Conservation (phyloP, 1,139 yeast species). For the Meyerozyma elateridarum region DNA sequence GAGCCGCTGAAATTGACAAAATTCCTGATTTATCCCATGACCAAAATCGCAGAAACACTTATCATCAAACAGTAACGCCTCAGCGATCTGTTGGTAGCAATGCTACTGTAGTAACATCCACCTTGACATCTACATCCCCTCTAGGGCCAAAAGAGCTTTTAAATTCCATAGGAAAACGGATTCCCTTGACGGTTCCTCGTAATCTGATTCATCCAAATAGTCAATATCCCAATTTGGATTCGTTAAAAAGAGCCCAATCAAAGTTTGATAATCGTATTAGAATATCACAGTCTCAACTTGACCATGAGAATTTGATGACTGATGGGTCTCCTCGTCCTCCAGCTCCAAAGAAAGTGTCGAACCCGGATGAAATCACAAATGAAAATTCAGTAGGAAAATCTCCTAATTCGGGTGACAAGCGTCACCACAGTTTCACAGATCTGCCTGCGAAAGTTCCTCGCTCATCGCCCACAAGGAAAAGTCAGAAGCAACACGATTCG, state of each 20-base stretch:
- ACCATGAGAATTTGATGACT: constrained; percentile 2
- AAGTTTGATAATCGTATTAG: constrained; percentile 14
- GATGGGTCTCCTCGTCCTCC: background rate
- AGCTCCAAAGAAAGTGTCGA: constrained; percentile 1
- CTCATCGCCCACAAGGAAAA: constrained; percentile 16
- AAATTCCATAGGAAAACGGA: constrained; percentile 1
- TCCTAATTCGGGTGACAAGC: constrained; percentile 7
- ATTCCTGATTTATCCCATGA: constrained; percentile 1
- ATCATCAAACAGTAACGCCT: background rate
- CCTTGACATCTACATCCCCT: background rate
- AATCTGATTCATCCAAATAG: background rate
- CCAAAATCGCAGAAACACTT: background rate
- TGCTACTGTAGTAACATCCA: background rate
- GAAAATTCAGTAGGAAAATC: constrained; percentile 18
- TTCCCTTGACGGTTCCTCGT: constrained; percentile 2
- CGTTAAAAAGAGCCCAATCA: constrained; percentile 15
- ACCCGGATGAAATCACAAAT: constrained; percentile 15
- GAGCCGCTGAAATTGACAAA: background rate
- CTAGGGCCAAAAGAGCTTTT: background rate
- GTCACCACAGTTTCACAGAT: constrained; percentile 5
- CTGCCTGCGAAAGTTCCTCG: constrained; percentile 15
- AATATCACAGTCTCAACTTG: constrained; percentile 3
- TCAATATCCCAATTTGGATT: constrained; percentile 15
- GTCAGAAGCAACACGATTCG: constrained; percentile 8
- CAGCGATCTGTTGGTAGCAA: background rate